A percentile compares a stretch with the other conserved stretches of the same genome.
Conservation (phyloP, 2,329 filamentous ascomycete species). For the Cercospora zeae-maydis region DNA sequence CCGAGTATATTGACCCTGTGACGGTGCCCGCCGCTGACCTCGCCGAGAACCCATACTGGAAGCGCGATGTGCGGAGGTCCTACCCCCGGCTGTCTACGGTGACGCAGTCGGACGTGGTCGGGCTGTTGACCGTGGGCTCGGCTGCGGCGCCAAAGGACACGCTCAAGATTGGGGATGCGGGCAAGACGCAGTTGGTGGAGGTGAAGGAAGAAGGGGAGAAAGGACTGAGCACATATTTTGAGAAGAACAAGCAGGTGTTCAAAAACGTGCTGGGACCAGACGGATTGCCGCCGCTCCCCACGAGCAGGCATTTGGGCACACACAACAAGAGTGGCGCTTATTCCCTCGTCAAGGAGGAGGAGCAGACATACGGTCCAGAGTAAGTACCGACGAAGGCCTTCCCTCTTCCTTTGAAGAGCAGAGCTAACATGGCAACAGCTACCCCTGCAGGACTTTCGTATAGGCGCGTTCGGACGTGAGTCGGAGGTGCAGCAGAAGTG, state of each 20-base stretch:
- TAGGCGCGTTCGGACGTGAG: conserved; percentile 15
- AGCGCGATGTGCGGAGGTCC: conserved; percentile 78
- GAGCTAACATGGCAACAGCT: conserved; percentile 34
- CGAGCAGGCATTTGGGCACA: conserved; percentile 53
- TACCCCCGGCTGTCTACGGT: conserved; percentile 80
- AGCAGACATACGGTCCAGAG: conserved; percentile 61
- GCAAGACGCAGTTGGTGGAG: conserved; percentile 69
- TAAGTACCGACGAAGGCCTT: conserved; percentile 30
- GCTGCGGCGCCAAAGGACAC: conserved; percentile 71
- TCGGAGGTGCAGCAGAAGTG: background rate
- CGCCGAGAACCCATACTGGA: conserved; percentile 93
- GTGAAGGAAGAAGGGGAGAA: conserved; percentile 71
- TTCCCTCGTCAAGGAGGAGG: conserved; percentile 66
- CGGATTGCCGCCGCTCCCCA: conserved; percentile 83
- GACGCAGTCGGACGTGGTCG: conserved; percentile 78
- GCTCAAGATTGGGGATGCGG: conserved; percentile 68
- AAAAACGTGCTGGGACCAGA: conserved; percentile 65
- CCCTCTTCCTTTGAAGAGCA: background rate
- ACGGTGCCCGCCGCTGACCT: conserved; percentile 81
- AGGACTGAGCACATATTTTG: conserved; percentile 69
- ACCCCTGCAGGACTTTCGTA: conserved; percentile 47
- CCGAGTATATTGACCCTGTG: conserved; percentile 74
- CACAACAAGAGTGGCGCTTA: conserved; percentile 56
- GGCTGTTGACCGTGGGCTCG: conserved; percentile 80
- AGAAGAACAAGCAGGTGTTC: conserved; percentile 56